Conservation (phyloP, 2,329 filamentous ascomycete genomes). For the Botrytis pseudocinerea region DNA sequence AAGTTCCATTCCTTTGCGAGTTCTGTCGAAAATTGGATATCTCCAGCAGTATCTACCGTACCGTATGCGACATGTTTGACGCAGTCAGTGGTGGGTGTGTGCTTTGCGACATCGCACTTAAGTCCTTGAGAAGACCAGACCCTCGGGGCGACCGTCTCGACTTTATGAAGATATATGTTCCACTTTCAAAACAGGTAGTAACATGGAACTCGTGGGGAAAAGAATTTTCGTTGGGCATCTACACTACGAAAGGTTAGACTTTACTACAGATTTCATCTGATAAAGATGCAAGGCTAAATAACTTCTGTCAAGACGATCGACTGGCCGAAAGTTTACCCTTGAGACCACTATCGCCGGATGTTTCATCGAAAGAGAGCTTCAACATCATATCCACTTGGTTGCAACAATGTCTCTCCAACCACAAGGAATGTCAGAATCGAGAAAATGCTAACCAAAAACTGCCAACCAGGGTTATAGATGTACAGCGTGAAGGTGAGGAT, state of each 20-base stretch:
- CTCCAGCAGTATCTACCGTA: accelerated
- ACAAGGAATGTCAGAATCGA: accelerated
- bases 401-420: background rate
- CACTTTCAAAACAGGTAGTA: no score
- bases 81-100: background rate
- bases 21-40: background rate
- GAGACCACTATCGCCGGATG: background rate
- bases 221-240: background rate
- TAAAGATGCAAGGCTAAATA: no score
- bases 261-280: no score
- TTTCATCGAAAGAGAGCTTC: background rate
- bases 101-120: background rate
- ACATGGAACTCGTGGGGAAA: background rate
- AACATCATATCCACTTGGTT: background rate
- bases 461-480: background rate
- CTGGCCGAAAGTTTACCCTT: background rate
- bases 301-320: background rate
- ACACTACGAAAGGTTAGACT: background rate
- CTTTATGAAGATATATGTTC: no score
- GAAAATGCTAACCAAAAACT: accelerated
- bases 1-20: background rate
- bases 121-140: background rate
- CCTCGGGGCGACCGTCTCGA: no score
- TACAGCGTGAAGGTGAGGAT: accelerated
- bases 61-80: background rate